phyloP scores from a whole-genome alignment of 345 rosid genomes.

The Dimocarpus longan region DNA sequence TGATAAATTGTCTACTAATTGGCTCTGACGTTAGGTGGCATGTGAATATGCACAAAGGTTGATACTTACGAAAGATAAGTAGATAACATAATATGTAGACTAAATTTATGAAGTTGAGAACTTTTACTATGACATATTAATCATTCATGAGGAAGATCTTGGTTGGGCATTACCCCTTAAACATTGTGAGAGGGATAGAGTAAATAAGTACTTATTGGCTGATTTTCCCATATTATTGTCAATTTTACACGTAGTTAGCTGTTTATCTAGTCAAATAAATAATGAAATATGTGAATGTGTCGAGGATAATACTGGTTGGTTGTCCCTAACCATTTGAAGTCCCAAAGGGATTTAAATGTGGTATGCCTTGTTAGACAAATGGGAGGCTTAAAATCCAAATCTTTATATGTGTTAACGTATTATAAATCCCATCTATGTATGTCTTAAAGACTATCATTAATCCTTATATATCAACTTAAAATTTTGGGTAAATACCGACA shows the following conservation, averaged over 20 bases:
- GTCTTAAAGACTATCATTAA: no score
- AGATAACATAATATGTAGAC: neutral
- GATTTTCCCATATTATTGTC: neutral
- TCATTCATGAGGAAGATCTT: no score
- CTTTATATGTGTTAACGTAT: no score
- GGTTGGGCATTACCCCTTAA: no score
- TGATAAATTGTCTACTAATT: neutral
- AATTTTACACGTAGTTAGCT: no score
- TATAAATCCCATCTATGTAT: no score
- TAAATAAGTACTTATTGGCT: neutral
- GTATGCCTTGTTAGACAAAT: neutral
- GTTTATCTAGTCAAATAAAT: no score
- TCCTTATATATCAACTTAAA: no score
- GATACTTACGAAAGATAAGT: neutral
- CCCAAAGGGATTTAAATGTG: neutral
- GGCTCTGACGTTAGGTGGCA: neutral
- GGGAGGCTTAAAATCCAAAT: neutral
- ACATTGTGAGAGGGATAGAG: neutral
- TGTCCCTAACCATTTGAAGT: neutral
- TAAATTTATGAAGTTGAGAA: neutral
- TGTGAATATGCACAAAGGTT: neutral
- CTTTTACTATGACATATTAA: no score
- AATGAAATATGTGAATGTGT: no score
- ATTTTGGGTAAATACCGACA: no score
- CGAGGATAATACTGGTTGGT: no score